These are phyloP conservation scores for Phenoliferia sp. DNA, from an alignment of 1,284 basidiomycete species.

Conservation along the genomic window DNA sequence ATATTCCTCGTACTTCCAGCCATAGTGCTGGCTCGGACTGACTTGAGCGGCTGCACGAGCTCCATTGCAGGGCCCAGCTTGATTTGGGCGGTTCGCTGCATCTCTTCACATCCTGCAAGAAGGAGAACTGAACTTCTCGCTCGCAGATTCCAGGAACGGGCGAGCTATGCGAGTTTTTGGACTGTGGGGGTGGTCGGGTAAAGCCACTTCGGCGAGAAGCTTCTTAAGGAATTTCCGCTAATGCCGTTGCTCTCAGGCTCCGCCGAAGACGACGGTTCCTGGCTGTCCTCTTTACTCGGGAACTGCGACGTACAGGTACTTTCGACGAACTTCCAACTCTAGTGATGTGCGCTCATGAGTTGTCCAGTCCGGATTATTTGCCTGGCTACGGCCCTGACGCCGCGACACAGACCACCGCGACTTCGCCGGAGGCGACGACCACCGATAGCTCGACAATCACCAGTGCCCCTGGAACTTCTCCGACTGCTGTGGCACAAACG, in stretches of 20 bases:
- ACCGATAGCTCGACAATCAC: neutral
- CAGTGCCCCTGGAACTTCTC: neutral
- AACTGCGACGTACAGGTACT: neutral
- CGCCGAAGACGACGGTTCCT: neutral
- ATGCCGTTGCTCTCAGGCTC: neutral
- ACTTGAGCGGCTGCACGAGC: neutral
- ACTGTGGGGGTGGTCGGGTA: neutral
- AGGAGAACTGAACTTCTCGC: neutral
- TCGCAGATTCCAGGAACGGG: neutral
- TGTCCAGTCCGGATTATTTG: neutral
- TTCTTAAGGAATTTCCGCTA: neutral
- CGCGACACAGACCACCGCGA: neutral
- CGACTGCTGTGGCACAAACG: neutral
- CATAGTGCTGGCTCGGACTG: neutral
- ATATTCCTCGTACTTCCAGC: neutral
- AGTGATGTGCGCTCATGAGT: too few species aligned
- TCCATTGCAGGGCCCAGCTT: neutral
- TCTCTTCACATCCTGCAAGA: neutral
- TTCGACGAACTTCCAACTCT: too few species aligned
- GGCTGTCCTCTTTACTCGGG: neutral
- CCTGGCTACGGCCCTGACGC: neutral
- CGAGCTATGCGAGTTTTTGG: neutral
- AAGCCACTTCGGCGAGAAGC: slow-evolving; percentile 3
- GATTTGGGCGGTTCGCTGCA: neutral
- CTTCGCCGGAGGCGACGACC: too few species aligned